Evolutionary conservation across 306 rosid species (phyloP), one percentile per base, ranked within the genome.

Genomic region (Boehmeria nivea): DNA sequence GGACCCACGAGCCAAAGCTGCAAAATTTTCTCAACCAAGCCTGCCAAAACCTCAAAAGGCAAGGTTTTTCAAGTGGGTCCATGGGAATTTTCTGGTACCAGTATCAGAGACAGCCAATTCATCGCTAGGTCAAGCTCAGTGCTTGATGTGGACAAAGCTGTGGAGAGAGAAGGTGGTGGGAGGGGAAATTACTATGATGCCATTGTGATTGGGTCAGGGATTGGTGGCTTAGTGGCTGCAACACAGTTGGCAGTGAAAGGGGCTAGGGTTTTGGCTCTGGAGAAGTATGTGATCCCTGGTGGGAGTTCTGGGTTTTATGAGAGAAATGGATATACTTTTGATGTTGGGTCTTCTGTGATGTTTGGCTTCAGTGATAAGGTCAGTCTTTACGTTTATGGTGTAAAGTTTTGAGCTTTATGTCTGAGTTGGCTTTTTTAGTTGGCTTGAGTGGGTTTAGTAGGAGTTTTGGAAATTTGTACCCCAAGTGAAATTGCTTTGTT

Each of bases 301-400:
- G 98, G 98, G 51, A 91, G 98, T 62, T 91, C 96, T 59, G 98
- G 98, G 43, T 91, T 76, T 69, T 91, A 82, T 53, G 71, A 91
- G 71, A 87, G 79, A 63, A 77, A 87, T 67, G 96, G 95, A 1
- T 91, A 91, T 67, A 87, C 93, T 60, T 91, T 87, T 73, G 96
- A 91, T 77, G 99, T 87, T 57, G 95, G 96, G 0, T 87, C 99
- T 64, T 91, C 96, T 64, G 99, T 91, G 61, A 87, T 91, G 99
- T 91, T 91, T 51, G 95, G 99, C 67, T 91, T 91, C 79, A 84
- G 96, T 66, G 87, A 87, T 50, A 91, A 91, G 96, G 99, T 91
- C 14, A 40, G 81, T 46, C 61, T 27, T 33, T 16, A 1, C 21
- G 36, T 31, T 2, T 4, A 4, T 31, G 34, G 9, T 4, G 36